These are phyloP conservation scores for Russula griseocarnosa DNA, from an alignment of 768 basidiomycete genomes.

Conservation along the genomic window DNA sequence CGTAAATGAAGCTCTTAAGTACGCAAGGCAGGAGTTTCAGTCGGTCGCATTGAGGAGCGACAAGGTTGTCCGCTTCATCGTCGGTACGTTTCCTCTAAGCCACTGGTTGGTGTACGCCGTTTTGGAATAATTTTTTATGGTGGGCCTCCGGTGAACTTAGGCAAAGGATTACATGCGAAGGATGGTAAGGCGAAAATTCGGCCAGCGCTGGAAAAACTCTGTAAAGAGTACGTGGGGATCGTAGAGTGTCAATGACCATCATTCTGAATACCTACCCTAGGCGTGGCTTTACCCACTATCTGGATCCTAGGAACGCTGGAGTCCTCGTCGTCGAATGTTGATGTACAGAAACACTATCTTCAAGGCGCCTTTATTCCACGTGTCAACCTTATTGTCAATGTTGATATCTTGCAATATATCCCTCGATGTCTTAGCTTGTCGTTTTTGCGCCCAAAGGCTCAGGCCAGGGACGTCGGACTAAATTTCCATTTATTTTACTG, in stretches of 20 bases:
- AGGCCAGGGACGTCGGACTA: no score
- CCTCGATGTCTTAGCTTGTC: no score
- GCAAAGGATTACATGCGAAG: conserved; percentile 11
- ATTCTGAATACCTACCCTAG: conserved; percentile 2
- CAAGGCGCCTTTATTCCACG: background rate
- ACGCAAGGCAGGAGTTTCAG: background rate
- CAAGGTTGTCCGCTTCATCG: conserved; percentile 11
- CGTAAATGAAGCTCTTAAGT: conserved; percentile 3
- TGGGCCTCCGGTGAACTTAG: background rate
- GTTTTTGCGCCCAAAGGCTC: no score
- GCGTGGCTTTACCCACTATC: background rate
- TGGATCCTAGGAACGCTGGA: conserved; percentile 14
- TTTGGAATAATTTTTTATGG: background rate
- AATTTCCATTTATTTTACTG: no score
- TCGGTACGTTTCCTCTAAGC: conserved; percentile 2
- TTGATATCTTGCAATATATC: background rate
- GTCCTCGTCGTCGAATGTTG: conserved; percentile 11
- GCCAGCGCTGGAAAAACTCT: conserved; percentile 8
- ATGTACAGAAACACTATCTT: background rate
- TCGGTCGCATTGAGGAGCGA: background rate
- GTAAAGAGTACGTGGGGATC: conserved; percentile 8
- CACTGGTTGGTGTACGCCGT: background rate
- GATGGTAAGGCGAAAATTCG: conserved; percentile 13
- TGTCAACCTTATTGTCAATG: background rate
- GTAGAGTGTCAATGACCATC: background rate